Evolutionary conservation across 306 rosid species (phyloP).

Genomic region (Trifolium fragiferum): DNA sequence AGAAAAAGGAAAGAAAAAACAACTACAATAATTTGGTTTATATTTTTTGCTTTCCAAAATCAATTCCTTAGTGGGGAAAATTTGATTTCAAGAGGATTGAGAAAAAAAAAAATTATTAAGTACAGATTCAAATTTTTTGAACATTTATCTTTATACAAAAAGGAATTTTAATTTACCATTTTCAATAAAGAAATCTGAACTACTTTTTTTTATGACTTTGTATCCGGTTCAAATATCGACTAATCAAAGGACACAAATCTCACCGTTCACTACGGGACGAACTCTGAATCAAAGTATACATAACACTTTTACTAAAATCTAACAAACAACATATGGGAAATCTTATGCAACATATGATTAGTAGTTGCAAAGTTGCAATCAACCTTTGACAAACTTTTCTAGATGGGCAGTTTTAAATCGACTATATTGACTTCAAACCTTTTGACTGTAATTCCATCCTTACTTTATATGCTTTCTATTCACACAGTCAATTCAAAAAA

Average conservation of each 20-base stretch:
- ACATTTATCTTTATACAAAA: background rate
- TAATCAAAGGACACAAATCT: too few species aligned
- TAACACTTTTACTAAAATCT: too few species aligned
- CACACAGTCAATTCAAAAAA: conserved; percentile 35
- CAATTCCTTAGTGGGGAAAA: background rate
- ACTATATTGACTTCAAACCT: conserved; percentile 37
- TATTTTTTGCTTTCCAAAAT: background rate
- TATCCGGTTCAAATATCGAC: too few species aligned
- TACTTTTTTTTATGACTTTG: background rate
- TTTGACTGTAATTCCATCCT: conserved; percentile 28
- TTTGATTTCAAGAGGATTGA: background rate
- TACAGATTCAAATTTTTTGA: background rate
- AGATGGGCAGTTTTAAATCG: background rate
- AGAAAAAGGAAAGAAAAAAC: background rate
- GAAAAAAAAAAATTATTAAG: too few species aligned
- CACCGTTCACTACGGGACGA: too few species aligned
- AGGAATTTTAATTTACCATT: background rate
- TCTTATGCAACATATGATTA: background rate
- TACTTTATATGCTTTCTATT: conserved; percentile 14
- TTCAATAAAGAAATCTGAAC: background rate
- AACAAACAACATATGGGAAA: background rate
- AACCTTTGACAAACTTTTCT: conserved; percentile 18
- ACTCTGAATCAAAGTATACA: too few species aligned
- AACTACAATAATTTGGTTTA: conserved; percentile 8
- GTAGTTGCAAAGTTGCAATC: background rate